These are phyloP conservation scores for Backusella mclennaniae DNA, from an alignment of 192 early-diverging fungal genomes.

Conservation along the genomic window DNA sequence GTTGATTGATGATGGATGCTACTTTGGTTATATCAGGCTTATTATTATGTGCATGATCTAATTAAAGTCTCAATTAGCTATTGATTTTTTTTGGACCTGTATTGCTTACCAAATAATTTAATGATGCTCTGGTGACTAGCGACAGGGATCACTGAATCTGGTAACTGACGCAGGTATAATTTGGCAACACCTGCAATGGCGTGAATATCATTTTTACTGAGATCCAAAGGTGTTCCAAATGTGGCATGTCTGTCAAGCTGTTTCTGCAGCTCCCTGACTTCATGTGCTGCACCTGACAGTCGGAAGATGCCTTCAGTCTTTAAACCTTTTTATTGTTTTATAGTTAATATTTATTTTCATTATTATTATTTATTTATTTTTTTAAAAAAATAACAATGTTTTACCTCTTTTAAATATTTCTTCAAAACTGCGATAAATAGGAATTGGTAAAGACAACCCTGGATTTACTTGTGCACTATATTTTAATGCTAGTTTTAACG, in stretches of 20 bases:
- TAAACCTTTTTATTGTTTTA: constrained; percentile 16
- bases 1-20: not conserved
- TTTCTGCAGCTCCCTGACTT: constrained; percentile 19
- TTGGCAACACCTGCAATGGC: constrained; percentile 32
- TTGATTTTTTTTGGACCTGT: not conserved
- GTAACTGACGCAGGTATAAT: constrained; percentile 27
- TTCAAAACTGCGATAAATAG: constrained; percentile 24
- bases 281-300: constrained; percentile 33
- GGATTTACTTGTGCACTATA: constrained; percentile 7
- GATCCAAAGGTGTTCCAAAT: constrained; percentile 24
- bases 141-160: constrained; percentile 31
- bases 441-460: constrained; percentile 21
- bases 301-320: constrained; percentile 31
- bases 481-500: constrained; percentile 22
- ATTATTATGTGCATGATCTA: not conserved
- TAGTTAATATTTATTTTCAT: not conserved
- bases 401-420: constrained; percentile 33
- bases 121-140: constrained; percentile 21
- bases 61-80: not conserved
- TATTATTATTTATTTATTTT: not conserved
- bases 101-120: constrained; percentile 10
- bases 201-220: constrained; percentile 31
- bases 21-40: not conserved
- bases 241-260: constrained; percentile 26
- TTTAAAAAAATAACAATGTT: not conserved